These are phyloP conservation scores for Gynochthodes officinalis DNA, from an alignment of 257 asterid species.

Conservation along the genomic window DNA sequence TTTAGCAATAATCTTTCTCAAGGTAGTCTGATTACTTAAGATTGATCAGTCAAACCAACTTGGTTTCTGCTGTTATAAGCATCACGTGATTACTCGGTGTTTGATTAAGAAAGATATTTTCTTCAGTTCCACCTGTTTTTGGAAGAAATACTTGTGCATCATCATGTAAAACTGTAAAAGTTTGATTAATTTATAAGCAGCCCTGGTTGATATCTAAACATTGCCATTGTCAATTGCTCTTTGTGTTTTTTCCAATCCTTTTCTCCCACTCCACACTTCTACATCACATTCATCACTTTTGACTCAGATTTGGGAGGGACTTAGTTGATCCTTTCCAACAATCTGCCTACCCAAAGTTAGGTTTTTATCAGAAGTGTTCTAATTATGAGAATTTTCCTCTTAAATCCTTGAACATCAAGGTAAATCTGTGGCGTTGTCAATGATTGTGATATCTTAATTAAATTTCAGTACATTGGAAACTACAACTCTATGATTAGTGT, in stretches of 20 bases:
- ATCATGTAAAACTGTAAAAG: background rate
- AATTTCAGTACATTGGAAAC: background rate
- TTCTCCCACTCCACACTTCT: background rate
- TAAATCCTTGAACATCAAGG: background rate
- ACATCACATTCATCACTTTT: background rate
- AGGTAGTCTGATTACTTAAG: background rate
- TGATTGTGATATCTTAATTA: background rate
- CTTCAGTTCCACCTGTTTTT: background rate
- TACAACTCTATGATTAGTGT: no score
- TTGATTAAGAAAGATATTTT: background rate
- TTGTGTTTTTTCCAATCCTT: background rate
- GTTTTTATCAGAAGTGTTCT: no score
- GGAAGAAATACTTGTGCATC: no score
- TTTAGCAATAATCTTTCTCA: background rate
- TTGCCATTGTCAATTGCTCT: no score
- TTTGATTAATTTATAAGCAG: background rate
- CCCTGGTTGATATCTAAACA: background rate
- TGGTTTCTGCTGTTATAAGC: constrained; percentile 16
- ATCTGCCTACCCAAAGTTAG: no score
- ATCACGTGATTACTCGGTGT: no score
- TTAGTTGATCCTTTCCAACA: background rate
- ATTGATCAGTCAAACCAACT: constrained; percentile 11
- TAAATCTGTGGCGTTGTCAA: background rate
- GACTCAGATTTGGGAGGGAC: background rate
- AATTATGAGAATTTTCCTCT: no score